Evolutionary conservation across 83 land plant genomes (phyloP), one percentile per base, ranked within the genome.

Genomic region (Picea abies): DNA sequence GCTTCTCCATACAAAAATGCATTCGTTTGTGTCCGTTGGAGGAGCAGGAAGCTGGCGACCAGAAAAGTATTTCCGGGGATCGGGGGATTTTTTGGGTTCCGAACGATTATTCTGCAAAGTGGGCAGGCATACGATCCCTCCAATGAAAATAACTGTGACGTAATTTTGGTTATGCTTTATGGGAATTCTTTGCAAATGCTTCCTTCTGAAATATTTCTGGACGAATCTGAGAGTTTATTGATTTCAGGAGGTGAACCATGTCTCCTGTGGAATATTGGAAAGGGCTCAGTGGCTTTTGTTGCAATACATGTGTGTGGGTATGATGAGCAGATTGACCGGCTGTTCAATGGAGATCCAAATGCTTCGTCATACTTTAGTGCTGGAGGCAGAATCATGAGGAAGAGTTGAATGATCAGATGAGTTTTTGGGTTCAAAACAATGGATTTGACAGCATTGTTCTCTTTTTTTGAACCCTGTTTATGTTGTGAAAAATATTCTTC

Each of bases 41-140:
- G 19, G 32, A 41, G 68, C 19, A 62, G 81, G 60, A 63, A 20
- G 65, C 62, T 9, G 69, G 68, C 5, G n/a, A 63, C 12, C 11
- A 16, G 52, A 17, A 7, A 80, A 61, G 32, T 8, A 17, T 63
- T 5, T 37, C 19, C 16, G 23, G 62, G 32, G 25, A n/a, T 26
- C 32, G 49, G 62, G 62, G 79, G 60, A 76, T 76, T 22, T 63
- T 63, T 37, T 35, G 68, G 65, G 81, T 37, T 32, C 49, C 68
- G 44, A 63, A 63, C 19, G 65, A 63, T 80, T 61, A 35, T 62
- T 2, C 81, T 80, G 69, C 65, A 80, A 63, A 80, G 81, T 63
- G 81, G 81, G 6, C 81, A 80, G 81, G 81, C 81, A 35, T 80
- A 62, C 20, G 81, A 80, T 41, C 81, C 81, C 16, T 62, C 68